These are phyloP conservation scores for Solanum chiquidenum DNA, from an alignment of 257 asterid species.

Conservation along the genomic window DNA sequence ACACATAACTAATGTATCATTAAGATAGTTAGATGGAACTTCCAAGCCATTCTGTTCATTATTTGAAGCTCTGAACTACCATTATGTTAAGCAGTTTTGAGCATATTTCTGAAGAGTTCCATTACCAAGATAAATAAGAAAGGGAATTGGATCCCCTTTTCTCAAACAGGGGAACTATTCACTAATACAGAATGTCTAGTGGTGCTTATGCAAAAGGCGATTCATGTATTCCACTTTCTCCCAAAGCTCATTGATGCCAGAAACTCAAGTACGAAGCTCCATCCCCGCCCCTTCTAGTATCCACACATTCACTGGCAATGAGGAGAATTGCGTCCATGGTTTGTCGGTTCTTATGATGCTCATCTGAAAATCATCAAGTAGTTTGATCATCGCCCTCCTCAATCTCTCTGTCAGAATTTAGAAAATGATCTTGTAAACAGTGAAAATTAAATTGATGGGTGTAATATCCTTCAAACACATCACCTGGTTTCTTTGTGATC, in stretches of 20 bases:
- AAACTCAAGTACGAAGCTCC: background rate
- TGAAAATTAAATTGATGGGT: too few species aligned
- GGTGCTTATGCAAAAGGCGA: background rate
- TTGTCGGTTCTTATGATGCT: too few species aligned
- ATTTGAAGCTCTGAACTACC: background rate
- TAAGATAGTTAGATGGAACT: background rate
- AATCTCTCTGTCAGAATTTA: too few species aligned
- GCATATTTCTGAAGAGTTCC: background rate
- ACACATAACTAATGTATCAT: background rate
- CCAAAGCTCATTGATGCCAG: background rate
- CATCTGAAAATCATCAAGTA: too few species aligned
- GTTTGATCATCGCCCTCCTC: too few species aligned
- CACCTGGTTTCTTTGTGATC: too few species aligned
- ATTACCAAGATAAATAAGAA: background rate
- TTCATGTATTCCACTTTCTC: background rate
- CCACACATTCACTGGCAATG: too few species aligned
- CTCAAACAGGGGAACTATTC: background rate
- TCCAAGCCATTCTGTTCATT: background rate
- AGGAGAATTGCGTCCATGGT: too few species aligned
- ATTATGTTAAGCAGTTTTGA: background rate
- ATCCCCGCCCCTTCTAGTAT: too few species aligned
- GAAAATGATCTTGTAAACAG: too few species aligned
- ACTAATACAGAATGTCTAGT: background rate
- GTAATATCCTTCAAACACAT: too few species aligned
- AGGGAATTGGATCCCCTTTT: background rate